These are phyloP conservation scores for Cicer yamashitae DNA, from an alignment of 306 rosid species.

Conservation along the genomic window DNA sequence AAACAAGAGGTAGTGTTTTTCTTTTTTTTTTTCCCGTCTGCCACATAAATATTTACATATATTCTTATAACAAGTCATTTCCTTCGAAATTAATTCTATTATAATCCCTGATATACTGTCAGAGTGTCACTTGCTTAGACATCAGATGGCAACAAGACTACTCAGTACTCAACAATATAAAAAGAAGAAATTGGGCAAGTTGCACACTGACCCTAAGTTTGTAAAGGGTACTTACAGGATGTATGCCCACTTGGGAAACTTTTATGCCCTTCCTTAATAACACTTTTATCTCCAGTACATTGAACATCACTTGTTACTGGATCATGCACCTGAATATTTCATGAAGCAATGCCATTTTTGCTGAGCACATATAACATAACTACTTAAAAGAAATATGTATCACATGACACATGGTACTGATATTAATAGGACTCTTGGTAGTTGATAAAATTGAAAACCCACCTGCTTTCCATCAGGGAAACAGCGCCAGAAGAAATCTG, in stretches of 20 bases:
- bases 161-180: slow-evolving; percentile 7
- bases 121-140: slow-evolving; percentile 16
- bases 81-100: slow-evolving; percentile 19
- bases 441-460: slow-evolving; percentile 37
- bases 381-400: slow-evolving; percentile 32
- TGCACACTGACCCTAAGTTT: slow-evolving; percentile 34
- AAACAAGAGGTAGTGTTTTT: neutral
- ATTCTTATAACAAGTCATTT: neutral
- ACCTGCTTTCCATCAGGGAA: slow-evolving; percentile 91
- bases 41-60: slow-evolving; percentile 4
- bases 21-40: neutral
- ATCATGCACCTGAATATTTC: slow-evolving; percentile 69
- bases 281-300: slow-evolving; percentile 70
- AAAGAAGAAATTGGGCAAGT: slow-evolving; percentile 11
- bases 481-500: slow-evolving; percentile 98
- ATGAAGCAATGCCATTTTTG: slow-evolving; percentile 38
- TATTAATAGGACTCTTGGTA: slow-evolving; percentile 22
- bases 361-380: slow-evolving; percentile 24
- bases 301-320: slow-evolving; percentile 57
- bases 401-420: slow-evolving; percentile 3
- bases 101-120: slow-evolving; percentile 28
- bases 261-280: slow-evolving; percentile 93
- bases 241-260: slow-evolving; percentile 98
- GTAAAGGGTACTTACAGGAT: slow-evolving; percentile 69
- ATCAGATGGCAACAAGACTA: slow-evolving; percentile 13